Evolutionary conservation across 495 filamentous ascomycete species (phyloP), one percentile per base, ranked within the genome.

Genomic region (Hyaloscypha bicolor): DNA sequence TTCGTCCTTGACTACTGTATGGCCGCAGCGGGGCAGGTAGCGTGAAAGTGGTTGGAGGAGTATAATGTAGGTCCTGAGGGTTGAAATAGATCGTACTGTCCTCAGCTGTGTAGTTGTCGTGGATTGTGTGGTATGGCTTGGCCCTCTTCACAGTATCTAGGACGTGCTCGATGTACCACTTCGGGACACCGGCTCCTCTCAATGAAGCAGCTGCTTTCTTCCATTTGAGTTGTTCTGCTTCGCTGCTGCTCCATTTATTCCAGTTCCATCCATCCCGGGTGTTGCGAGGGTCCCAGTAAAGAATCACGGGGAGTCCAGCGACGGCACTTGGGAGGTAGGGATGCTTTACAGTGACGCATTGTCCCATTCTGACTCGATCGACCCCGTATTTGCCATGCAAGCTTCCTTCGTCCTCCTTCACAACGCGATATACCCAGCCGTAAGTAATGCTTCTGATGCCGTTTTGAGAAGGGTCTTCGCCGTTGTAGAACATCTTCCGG

Each of bases 281-380:
- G 11, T 62, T 16, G 30, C 56, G 56, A 9, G 56, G 56, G 56
- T 60, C 56, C 22, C 22, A 60, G 32, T 60, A 60, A 9, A 37
- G 19, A 29, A 60, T 60, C 8, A 21, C 29, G 9, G 56, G 32
- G 6, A 60, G 6, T 32, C 19, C 9, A n/a, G 3, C 4, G 56
- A 31, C 56, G 21, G 6, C 29, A 30, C 29, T 29, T 56, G 19
- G 21, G 9, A 12, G 22, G 6, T 5, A 6, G 5, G 9, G n/a
- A 56, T 31, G 6, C 22, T 14, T 48, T 16, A 48, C 42, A 6
- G 16, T 6, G 31, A 60, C 56, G 14, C 6, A 16, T 19, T 56
- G 53, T 11, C 22, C 21, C 22, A 56, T 56, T 8, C 53, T 25
- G 29, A 56, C 8, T 25, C 22, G 53, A 56, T 31, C 53, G 53